A percentile compares a stretch with the other conserved stretches of the same genome.
These are phyloP conservation scores for Ceratocystiopsis brevicomis DNA, from an alignment of 2,329 filamentous ascomycete species.

Conservation along the genomic window DNA sequence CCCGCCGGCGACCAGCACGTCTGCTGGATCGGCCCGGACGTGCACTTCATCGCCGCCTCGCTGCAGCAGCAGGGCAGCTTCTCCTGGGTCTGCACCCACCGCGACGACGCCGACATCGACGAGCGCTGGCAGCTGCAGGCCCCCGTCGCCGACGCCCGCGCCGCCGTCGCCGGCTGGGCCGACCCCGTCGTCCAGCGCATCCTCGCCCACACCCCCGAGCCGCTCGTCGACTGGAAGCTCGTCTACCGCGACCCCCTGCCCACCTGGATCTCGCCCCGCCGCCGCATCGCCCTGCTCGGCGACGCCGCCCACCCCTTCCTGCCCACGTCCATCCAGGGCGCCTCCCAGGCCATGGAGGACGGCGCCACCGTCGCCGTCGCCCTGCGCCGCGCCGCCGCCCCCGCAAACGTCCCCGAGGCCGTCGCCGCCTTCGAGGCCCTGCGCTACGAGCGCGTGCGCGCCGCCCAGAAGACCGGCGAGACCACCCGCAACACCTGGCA, in stretches of 20 bases:
- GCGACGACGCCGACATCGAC: constrained; percentile 25
- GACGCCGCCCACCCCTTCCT: constrained; percentile 32
- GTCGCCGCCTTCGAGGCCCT: constrained; percentile 15
- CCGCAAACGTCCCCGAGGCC: constrained; percentile 10
- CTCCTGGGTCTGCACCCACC: constrained; percentile 34
- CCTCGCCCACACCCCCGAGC: constrained; percentile 21
- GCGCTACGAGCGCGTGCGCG: constrained; percentile 15
- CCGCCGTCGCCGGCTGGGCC: constrained; percentile 24
- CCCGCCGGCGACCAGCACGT: constrained; percentile 29
- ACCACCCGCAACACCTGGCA: constrained; percentile 16
- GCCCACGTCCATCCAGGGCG: constrained; percentile 28
- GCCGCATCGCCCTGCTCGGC: constrained; percentile 25
- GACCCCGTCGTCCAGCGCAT: constrained; percentile 26
- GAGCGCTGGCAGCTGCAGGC: constrained; percentile 26
- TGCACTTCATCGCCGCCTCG: constrained; percentile 31
- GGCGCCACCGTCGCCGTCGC: constrained; percentile 24
- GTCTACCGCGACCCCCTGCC: constrained; percentile 25
- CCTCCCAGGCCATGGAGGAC: constrained; percentile 30
- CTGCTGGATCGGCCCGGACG: constrained; percentile 32
- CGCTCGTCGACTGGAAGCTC: constrained; percentile 21
- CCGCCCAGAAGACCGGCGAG: constrained; percentile 16
- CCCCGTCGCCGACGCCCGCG: constrained; percentile 21
- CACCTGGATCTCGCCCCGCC: constrained; percentile 21
- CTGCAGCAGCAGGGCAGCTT: constrained; percentile 37
- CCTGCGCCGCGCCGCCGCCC: constrained; percentile 3